Evolutionary conservation across 192 early-diverging fungal genomes (phyloP).

Genomic region (Backusella circina): DNA sequence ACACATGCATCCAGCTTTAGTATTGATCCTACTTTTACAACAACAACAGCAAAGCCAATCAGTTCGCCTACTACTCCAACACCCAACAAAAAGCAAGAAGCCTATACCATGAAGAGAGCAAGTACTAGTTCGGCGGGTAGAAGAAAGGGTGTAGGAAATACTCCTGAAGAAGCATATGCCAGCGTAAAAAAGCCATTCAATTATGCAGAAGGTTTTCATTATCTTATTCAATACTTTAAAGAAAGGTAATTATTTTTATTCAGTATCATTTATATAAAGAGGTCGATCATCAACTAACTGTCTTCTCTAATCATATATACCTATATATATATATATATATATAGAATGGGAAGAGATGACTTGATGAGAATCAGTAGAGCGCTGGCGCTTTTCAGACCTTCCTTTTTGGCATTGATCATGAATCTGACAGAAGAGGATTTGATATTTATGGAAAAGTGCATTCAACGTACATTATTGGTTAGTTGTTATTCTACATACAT

Average conservation of each 20-base stretch:
- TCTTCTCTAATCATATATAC: too few species aligned
- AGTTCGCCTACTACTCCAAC: conserved; percentile 1
- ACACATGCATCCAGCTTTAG: not conserved
- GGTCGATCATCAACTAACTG: too few species aligned
- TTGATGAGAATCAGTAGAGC: conserved; percentile 88
- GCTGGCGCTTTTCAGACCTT: conserved; percentile 88
- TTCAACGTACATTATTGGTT: conserved; percentile 87
- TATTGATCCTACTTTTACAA: not conserved
- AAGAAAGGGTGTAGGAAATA: conserved; percentile 29
- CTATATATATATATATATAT: too few species aligned
- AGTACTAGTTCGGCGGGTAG: not conserved
- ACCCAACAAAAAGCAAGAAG: not conserved
- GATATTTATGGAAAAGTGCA: conserved; percentile 95
- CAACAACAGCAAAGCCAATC: not conserved
- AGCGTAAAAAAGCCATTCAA: conserved; percentile 81
- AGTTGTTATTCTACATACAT: not conserved
- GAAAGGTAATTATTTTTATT: conserved; percentile 47
- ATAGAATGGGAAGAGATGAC: conserved; percentile 83
- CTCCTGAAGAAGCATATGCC: conserved; percentile 72
- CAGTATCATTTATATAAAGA: too few species aligned
- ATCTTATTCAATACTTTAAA: conserved; percentile 77
- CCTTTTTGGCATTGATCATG: conserved; percentile 92
- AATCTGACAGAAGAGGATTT: conserved; percentile 92
- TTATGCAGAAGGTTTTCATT: conserved; percentile 93
- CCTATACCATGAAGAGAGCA: conserved; percentile 7